Base-by-base conservation (phyloP, 345 rosid species). In the Heritiera fomes region DNA sequence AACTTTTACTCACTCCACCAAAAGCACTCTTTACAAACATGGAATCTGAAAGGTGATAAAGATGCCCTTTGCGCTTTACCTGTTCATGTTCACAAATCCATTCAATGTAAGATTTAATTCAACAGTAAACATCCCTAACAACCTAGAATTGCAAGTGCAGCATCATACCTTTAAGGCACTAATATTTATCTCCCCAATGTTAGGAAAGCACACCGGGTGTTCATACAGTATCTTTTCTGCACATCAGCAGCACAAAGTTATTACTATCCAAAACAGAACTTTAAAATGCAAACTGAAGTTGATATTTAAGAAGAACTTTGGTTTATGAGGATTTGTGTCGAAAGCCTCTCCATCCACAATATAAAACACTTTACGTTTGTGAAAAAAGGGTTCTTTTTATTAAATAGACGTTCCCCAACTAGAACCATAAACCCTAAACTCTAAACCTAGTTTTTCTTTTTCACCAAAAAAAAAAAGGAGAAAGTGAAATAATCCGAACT, bases 181-280 rank as follows among this genome's bases (percentile, higher is more conserved):
- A 75, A 91, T 79, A 47, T 82, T 81, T 38, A 90, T 86, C 67
- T 80, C 84, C 43, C 90, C 90, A 56, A 81, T 3, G 30, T 76
- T 28, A 52, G 93, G 92, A 80, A 91, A 90, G 61, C 89, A 87
- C 59, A 75, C 8, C 6, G 71, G 78, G 45, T 89, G 93, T 65
- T 87, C 93, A 15, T 50, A 15, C n/a, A 73, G 30, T 69, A 91
- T 83, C 84, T 83, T 89, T 76, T 77, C 95, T 91, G 91, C 70
- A n/a, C 8, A 59, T 50, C 59, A 63, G 49, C 50, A 73, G 62
- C 58, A 79, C 47, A 77, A 12, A 75, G 13, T 43, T 70, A 58
- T 78, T 32, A 63, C 10, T 59, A 83, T 2, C 71, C 2, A 23
- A 82, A 69, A 63, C 38, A 17, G 58, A 68, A 82, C 45, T 4